These are phyloP conservation scores for Coprinopsis cinerea DNA, from an alignment of 768 basidiomycete genomes.

Conservation along the genomic window DNA sequence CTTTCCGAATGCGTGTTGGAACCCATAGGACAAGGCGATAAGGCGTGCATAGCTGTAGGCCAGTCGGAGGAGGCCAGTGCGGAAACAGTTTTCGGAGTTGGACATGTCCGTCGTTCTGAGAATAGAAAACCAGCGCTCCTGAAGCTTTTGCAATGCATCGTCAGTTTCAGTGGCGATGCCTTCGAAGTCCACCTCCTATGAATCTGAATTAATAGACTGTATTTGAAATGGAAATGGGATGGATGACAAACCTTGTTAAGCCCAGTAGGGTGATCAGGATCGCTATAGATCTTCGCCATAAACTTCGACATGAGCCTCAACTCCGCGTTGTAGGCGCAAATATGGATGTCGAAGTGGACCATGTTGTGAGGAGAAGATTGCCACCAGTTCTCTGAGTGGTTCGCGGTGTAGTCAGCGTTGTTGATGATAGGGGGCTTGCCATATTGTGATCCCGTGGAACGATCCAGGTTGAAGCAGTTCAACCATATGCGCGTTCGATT, in stretches of 20 bases:
- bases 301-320: constrained; percentile 60
- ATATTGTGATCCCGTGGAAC: constrained; percentile 83
- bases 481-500: constrained; percentile 90
- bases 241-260: constrained; percentile 58
- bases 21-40: constrained; percentile 64
- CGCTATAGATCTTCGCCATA: constrained; percentile 58
- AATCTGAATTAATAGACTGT: neutral
- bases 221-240: neutral
- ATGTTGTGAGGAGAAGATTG: constrained; percentile 60
- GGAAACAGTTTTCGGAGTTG: constrained; percentile 53
- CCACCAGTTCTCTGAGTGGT: constrained; percentile 70
- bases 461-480: constrained; percentile 86
- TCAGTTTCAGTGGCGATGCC: constrained; percentile 60
- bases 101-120: constrained; percentile 46
- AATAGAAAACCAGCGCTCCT: constrained; percentile 50
- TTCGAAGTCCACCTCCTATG: constrained; percentile 59
- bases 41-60: constrained; percentile 68
- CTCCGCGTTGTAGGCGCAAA: constrained; percentile 73
- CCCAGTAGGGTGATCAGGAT: constrained; percentile 69
- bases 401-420: constrained; percentile 71
- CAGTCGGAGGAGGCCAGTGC: constrained; percentile 53
- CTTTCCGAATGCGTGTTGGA: constrained; percentile 71
- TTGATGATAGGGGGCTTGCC: constrained; percentile 81
- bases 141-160: constrained; percentile 55
- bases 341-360: constrained; percentile 72